Evolutionary conservation across 2,329 filamentous ascomycete genomes (phyloP), one percentile per base, ranked within the genome.

Genomic region (Talaromyces islandicus): DNA sequence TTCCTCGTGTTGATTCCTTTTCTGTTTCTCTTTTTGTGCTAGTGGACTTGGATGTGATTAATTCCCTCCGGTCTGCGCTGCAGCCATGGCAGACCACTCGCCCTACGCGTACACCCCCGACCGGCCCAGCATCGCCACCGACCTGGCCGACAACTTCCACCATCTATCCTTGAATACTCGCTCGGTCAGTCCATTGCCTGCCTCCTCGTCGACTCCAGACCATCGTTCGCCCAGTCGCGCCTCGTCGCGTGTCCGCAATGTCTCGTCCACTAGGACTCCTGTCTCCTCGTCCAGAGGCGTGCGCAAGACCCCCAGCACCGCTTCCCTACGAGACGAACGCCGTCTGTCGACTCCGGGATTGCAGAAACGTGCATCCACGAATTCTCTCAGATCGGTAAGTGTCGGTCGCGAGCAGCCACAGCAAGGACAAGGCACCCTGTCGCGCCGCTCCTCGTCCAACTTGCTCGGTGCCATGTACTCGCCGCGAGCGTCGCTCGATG

Each of bases 361-460:
- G 29, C 70, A 77, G 50, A 77, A 77, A 53, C 73, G 73, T 25
- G 64, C 68, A 24, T 78, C 75, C 1, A 67, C 68, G 9, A 70
- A 68, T 11, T 78, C 75, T 5, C 63, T 77, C 50, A 71, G 74
- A 56, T 76, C 73, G 0, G 65, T 65, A 7, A 62, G 60, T 38
- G 14, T 57, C 19, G 52, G 60, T 38, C 56, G 38, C 30, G 68
- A 70, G 35, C 67, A 68, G 27, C 66, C 63, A 19, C 70, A 73
- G 9, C 66, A 65, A 24, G 64, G 69, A 21, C 32, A 35, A 35
- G 32, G 32, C 3, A 70, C 66, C 43, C 63, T 71, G 43, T 74
- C 73, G 50, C 71, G 73, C 60, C 72, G 69, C 57, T 71, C 71
- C 3, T 74, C 74, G 19, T 64, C 68, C 12, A 72, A 70, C 24